A percentile compares a stretch with the other conserved stretches of the same genome.
phyloP scores from a whole-genome alignment of 352 stramenopile genomes.

The Phytophthora melonis region DNA sequence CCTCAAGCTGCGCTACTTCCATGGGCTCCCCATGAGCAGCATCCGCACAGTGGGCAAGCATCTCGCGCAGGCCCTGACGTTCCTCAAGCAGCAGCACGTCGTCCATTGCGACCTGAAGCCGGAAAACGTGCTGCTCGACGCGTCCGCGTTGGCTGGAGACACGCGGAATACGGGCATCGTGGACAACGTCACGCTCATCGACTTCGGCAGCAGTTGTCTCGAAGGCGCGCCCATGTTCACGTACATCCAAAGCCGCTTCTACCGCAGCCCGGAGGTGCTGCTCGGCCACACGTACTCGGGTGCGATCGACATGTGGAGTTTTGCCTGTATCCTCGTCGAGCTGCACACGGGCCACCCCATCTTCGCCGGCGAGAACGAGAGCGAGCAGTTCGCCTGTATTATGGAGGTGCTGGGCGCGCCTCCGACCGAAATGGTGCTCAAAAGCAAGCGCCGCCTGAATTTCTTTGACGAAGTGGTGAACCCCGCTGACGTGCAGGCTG shows the following conservation, averaged over 20 bases:
- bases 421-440: constrained; percentile 48
- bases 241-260: constrained; percentile 99
- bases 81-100: constrained; percentile 85
- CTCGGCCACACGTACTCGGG: constrained; percentile 89
- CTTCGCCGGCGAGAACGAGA: constrained; percentile 88
- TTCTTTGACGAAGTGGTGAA: constrained; percentile 70
- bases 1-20: constrained; percentile 96
- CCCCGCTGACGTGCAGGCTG: constrained; percentile 10
- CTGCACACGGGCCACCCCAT: constrained; percentile 82
- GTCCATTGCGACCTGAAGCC: constrained; percentile 99
- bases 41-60: constrained; percentile 92
- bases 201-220: constrained; percentile 98
- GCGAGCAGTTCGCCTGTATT: constrained; percentile 89
- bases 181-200: constrained; percentile 90
- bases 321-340: constrained; percentile 89
- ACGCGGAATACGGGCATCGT: constrained; percentile 16
- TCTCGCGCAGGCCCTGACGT: constrained; percentile 82
- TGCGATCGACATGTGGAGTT: constrained; percentile 92
- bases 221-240: constrained; percentile 92
- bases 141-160: constrained; percentile 9
- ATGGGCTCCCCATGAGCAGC: constrained; percentile 91
- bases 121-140: constrained; percentile 94
- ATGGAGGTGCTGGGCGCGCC: constrained; percentile 80
- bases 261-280: constrained; percentile 97
- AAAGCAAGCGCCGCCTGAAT: constrained; percentile 64